These are phyloP conservation scores for Fraxinus excelsior DNA, from an alignment of 257 asterid genomes.

Conservation along the genomic window DNA sequence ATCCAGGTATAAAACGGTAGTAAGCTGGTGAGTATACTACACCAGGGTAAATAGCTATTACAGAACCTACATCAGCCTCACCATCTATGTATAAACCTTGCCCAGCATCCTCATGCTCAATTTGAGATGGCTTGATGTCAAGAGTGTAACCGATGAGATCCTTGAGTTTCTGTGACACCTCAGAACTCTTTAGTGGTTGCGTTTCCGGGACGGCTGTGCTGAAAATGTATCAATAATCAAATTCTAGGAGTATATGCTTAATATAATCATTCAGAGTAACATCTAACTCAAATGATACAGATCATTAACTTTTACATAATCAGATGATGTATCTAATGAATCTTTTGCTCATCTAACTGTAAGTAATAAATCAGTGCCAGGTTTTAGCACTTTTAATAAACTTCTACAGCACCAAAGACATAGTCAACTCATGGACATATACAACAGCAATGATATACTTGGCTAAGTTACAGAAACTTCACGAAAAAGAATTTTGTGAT, in stretches of 20 bases:
- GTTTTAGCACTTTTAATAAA: background rate
- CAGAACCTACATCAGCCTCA: conserved; percentile 76
- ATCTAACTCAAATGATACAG: background rate
- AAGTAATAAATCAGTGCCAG: background rate
- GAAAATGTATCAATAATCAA: conserved; percentile 34
- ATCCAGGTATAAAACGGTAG: conserved; percentile 82
- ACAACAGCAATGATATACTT: background rate
- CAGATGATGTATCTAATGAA: background rate
- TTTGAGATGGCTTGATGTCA: conserved; percentile 69
- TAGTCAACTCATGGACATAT: background rate
- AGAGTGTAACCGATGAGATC: conserved; percentile 77
- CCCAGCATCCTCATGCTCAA: conserved; percentile 86
- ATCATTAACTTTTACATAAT: background rate
- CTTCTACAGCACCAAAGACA: background rate
- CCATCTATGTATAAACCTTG: conserved; percentile 79
- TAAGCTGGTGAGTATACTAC: conserved; percentile 78
- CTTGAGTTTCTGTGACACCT: conserved; percentile 66
- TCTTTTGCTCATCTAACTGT: background rate
- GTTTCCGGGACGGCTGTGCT: conserved; percentile 51
- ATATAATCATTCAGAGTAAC: background rate
- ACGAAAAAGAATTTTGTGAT: too few relatives aligned
- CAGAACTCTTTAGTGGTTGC: conserved; percentile 50
- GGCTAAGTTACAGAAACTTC: background rate
- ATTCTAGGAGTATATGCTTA: conserved; percentile 19
- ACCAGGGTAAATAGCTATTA: conserved; percentile 90